Base-by-base conservation (phyloP, 768 basidiomycete genomes). In the Auricularia auricula-judae region DNA sequence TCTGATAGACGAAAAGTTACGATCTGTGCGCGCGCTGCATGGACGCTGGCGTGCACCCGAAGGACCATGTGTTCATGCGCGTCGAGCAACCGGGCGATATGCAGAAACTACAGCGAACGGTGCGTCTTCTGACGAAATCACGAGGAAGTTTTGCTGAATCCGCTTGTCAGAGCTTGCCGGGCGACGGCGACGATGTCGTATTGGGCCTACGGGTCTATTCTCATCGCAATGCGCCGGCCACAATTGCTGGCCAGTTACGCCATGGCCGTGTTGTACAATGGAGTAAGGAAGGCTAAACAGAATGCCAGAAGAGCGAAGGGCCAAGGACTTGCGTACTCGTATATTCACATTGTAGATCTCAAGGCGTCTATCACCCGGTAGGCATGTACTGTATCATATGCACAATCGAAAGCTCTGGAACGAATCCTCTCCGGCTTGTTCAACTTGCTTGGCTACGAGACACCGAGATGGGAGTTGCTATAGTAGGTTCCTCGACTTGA, bases 201-300 rank as follows among this genome's bases (percentile, higher is more conserved):
- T 66, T 79, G 8, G 77, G 78, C 2, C 64, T 78, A 61, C 71
- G 75, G 35, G 78, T 79, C 3, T 79, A 79, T 62, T 78, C 77
- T n/a, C 71, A 75, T n/a, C 72, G 68, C 63, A 69, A 73, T 11
- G 71, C 72, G 3, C 66, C 71, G 33, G 76, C 72, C 12, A 70
- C 70, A 12, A 68, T 78, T 2, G 69, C 63, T n/a, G 77, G 77
- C 18, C 76, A 77, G 69, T 61, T 76, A 53, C 69, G 75, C 61
- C 67, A 70, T 67, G 64, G 64, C 23, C 58, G 42, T 12, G 35
- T 65, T 11, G 21, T 65, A 3, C 16, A n/a, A 11, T 63, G 62
- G 62, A 63, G 33, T 12, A 63, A 63, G 47, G 42, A 63, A 47
- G 21, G 29, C 14, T 63, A 63, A 43, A 8, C 39, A 42, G 8